phyloP scores from a whole-genome alignment of 179 eudicot genomes.

The Corrigiola litoralis region DNA sequence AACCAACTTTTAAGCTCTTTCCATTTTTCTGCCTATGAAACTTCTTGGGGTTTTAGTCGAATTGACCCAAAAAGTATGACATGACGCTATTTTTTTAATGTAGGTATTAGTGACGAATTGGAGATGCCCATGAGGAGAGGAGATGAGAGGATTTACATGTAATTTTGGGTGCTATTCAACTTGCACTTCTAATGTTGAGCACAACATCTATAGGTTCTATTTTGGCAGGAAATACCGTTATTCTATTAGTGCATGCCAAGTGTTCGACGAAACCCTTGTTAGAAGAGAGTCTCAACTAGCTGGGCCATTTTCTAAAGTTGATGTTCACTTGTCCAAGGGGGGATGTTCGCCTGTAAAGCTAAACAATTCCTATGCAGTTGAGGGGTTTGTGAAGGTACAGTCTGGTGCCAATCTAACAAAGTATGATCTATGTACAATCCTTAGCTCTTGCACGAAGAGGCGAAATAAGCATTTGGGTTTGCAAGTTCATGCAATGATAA shows the following conservation, averaged over 20 bases:
- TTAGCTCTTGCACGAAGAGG: constrained; percentile 31
- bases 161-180: too few species aligned
- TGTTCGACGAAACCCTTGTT: constrained; percentile 13
- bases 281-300: too few species aligned
- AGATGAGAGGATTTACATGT: not conserved
- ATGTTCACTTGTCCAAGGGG: too few species aligned
- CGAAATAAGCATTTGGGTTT: constrained; percentile 28
- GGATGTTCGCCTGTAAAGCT: too few species aligned
- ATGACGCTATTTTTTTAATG: constrained; percentile 22
- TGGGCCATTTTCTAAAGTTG: too few species aligned
- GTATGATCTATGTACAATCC: constrained; percentile 30
- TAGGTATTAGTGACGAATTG: too few species aligned
- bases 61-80: too few species aligned
- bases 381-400: not conserved
- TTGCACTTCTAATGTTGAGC: too few species aligned
- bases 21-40: too few species aligned
- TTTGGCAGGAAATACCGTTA: not conserved
- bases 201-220: not conserved
- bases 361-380: too few species aligned
- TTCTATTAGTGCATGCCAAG: not conserved
- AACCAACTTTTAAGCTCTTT: too few species aligned
- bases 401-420: constrained; percentile 23
- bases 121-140: not conserved
- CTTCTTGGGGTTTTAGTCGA: too few species aligned
- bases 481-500: constrained; percentile 33